phyloP scores from a whole-genome alignment of 129 eudicot genomes.

The Ambrosia trifida region DNA sequence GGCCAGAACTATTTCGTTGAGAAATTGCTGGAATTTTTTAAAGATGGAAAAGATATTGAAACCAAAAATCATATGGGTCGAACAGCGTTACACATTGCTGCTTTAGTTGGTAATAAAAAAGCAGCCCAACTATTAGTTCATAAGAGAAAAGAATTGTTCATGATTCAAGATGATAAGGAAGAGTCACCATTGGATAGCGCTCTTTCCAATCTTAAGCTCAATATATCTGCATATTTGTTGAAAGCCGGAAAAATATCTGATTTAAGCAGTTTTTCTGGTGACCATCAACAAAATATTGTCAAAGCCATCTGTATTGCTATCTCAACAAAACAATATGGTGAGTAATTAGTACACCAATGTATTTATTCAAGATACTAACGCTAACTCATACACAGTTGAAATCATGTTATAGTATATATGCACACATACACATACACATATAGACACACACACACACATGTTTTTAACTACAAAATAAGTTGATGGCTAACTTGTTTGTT shows the following conservation, averaged over 20 bases:
- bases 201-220: neutral
- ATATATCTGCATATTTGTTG: constrained; percentile 8
- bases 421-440: neutral
- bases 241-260: neutral
- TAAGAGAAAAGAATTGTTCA: neutral
- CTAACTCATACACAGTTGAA: too few species aligned
- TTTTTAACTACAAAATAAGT: neutral
- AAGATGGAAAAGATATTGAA: neutral
- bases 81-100: constrained; percentile 29
- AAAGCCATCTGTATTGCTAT: neutral
- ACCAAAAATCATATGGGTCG: constrained; percentile 3
- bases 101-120: constrained; percentile 7
- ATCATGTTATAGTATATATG: too few species aligned
- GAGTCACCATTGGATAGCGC: neutral
- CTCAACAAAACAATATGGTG: constrained; percentile 3
- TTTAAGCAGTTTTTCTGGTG: neutral
- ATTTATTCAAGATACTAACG: too few species aligned
- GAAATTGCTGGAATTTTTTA: too few species aligned
- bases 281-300: neutral
- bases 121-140: constrained; percentile 20
- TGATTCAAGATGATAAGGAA: neutral
- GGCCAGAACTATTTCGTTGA: too few species aligned
- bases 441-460: neutral
- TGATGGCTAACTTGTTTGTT: neutral
- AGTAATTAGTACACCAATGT: neutral